Evolutionary conservation across 495 filamentous ascomycete species (phyloP), one percentile per base, ranked within the genome.

Genomic region (Xylaria cubensis): DNA sequence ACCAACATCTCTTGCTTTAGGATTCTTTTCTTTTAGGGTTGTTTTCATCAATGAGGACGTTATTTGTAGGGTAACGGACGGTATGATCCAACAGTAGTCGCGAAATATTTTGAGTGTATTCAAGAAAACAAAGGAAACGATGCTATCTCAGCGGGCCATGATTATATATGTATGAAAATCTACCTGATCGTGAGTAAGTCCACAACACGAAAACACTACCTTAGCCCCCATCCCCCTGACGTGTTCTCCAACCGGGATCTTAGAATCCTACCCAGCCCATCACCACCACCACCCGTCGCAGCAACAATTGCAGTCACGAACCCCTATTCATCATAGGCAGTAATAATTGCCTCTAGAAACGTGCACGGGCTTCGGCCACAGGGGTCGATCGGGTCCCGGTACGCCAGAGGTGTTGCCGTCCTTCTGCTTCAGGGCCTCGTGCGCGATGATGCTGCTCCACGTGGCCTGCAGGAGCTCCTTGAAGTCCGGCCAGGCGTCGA

Each of bases 401-500:
- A 34, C 61, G 48, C 0, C 6, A 0, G 21, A 34, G 10, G 5
- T 42, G 17, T 41, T n/a, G 39, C 67, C 61, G 21, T n/a, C 4
- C 19, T 26, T 32, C 67, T 73, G 67, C 46, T 3, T 44, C 53
- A 74, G 34, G 5, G 29, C 46, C n/a, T 67, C 50, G 19, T 50
- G 3, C 7, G 75, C 75, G 3, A 76, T 1, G 2, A 36, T 4
- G 48, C 71, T 36, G 17, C 1, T 62, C 63, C 34, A 56, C 65
- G 48, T 39, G 15, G 66, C 46, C 26, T 15, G 12, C 12, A 72
- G 4, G 41, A 76, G 64, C 19, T 58, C 67, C 32, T 44, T 29
- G 21, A 78, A 15, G 0, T 71, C 73, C 0, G 56, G 62, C 74
- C 74, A 78, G 4, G 74, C 76, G 67, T 74, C 64, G 41, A 67